Evolutionary conservation across 129 eudicot genomes (phyloP).

Genomic region (Flaveria bidentis): DNA sequence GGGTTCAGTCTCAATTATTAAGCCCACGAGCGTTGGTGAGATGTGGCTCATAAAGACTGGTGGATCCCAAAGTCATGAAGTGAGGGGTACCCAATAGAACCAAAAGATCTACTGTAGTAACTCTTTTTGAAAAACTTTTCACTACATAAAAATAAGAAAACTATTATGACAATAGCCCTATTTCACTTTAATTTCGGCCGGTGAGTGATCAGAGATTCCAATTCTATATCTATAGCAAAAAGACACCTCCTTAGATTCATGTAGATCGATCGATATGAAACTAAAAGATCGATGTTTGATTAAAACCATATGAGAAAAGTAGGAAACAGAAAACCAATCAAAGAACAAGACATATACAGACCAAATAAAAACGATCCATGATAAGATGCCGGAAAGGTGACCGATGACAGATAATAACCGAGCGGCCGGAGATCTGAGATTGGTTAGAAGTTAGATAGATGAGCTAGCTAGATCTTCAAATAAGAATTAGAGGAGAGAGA

Average conservation of each 20-base stretch:
- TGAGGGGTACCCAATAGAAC: conserved; percentile 11
- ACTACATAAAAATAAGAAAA: conserved; percentile 18
- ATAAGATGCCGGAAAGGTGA: conserved; percentile 4
- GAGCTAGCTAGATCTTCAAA: background rate
- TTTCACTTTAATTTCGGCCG: conserved; percentile 8
- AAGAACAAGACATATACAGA: background rate
- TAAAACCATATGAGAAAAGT: background rate
- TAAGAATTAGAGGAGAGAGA: conserved; percentile 19
- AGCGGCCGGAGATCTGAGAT: conserved; percentile 31
- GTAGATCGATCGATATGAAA: background rate
- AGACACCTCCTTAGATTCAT: background rate
- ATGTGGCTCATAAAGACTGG: conserved; percentile 36
- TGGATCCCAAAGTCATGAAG: conserved; percentile 18
- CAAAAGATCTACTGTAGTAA: conserved; percentile 27
- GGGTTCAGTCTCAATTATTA: conserved; percentile 19
- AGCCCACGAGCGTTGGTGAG: conserved; percentile 34
- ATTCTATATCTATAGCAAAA: background rate
- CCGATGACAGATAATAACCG: background rate
- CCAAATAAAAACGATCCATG: background rate
- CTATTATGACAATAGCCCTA: conserved; percentile 15
- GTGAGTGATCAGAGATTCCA: background rate
- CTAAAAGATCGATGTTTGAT: background rate
- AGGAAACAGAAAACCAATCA: background rate
- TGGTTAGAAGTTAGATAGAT: background rate
- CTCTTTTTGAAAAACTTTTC: conserved; percentile 24